Conservation (phyloP, 2,329 filamentous ascomycete species). For the Sclerotinia sclerotiorum region DNA sequence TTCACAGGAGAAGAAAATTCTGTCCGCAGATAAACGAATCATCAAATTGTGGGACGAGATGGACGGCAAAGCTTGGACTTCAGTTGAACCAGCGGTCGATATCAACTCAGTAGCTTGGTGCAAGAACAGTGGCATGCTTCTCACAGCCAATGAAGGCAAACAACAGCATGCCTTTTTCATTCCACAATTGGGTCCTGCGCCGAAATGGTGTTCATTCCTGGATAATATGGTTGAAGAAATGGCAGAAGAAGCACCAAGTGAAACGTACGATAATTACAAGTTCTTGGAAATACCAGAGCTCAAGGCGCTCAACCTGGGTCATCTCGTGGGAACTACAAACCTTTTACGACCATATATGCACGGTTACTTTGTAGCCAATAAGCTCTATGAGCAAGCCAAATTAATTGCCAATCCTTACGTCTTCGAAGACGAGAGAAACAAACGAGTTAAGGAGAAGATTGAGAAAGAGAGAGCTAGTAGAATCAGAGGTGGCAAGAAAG, state of each 20-base stretch:
- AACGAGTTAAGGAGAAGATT: slow-evolving; percentile 90
- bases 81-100: slow-evolving; percentile 90
- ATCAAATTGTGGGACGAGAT: slow-evolving; percentile 94
- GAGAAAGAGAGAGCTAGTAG: slow-evolving; percentile 95
- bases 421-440: slow-evolving; percentile 87
- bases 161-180: slow-evolving; percentile 96
- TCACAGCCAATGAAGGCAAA: slow-evolving; percentile 94
- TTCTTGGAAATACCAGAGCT: slow-evolving; percentile 90
- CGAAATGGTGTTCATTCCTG: slow-evolving; percentile 93
- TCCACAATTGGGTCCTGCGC: slow-evolving; percentile 87
- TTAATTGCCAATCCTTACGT: slow-evolving; percentile 92
- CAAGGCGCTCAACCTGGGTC: slow-evolving; percentile 78
- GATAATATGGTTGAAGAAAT: slow-evolving; percentile 99
- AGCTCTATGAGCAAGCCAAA: slow-evolving; percentile 90
- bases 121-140: slow-evolving; percentile 87
- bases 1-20: slow-evolving; percentile 79
- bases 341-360: slow-evolving; percentile 97
- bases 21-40: slow-evolving; percentile 90
- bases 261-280: slow-evolving; percentile 99
- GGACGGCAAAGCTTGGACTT: slow-evolving; percentile 87
- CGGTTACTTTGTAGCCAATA: slow-evolving; percentile 94
- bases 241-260: slow-evolving; percentile 75
- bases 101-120: slow-evolving; percentile 94
- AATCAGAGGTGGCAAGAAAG: slow-evolving; percentile 92
- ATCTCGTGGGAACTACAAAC: slow-evolving; percentile 87